phyloP scores from a whole-genome alignment of 768 basidiomycete genomes.

The Lactarius indigo region DNA sequence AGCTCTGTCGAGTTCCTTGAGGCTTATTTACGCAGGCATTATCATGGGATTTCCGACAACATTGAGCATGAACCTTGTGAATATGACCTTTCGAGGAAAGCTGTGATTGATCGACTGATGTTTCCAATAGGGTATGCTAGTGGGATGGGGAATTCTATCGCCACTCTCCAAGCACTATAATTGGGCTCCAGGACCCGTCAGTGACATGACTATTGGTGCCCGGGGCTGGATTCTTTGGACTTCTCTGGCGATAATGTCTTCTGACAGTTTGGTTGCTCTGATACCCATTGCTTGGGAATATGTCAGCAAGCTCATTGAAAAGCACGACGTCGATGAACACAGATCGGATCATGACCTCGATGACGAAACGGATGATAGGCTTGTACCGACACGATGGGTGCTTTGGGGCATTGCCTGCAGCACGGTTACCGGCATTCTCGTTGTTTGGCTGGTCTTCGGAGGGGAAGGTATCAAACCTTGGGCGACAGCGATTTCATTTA shows the following conservation, averaged over 20 bases:
- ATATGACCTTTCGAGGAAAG: constrained; percentile 24
- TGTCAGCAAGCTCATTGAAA: constrained; percentile 33
- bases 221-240: constrained; percentile 98
- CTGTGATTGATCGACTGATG: constrained; percentile 8
- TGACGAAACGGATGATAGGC: constrained; percentile 70
- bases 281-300: constrained; percentile 67
- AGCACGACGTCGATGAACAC: constrained; percentile 19
- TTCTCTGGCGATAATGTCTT: constrained; percentile 92
- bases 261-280: constrained; percentile 85
- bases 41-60: constrained; percentile 98
- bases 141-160: constrained; percentile 92
- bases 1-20: background rate
- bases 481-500: constrained; percentile 86
- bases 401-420: constrained; percentile 59
- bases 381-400: constrained; percentile 83
- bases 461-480: constrained; percentile 90
- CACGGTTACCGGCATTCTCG: constrained; percentile 61
- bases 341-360: constrained; percentile 52
- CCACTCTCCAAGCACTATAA: constrained; percentile 76
- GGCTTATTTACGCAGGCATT: constrained; percentile 51
- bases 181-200: constrained; percentile 93
- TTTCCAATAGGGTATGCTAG: constrained; percentile 77
- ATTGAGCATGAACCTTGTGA: constrained; percentile 84
- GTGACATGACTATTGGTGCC: constrained; percentile 83
- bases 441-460: constrained; percentile 90